Evolutionary conservation across 176 grass and related monocot genomes (phyloP).

Genomic region (Echinochloa phyllopogon): DNA sequence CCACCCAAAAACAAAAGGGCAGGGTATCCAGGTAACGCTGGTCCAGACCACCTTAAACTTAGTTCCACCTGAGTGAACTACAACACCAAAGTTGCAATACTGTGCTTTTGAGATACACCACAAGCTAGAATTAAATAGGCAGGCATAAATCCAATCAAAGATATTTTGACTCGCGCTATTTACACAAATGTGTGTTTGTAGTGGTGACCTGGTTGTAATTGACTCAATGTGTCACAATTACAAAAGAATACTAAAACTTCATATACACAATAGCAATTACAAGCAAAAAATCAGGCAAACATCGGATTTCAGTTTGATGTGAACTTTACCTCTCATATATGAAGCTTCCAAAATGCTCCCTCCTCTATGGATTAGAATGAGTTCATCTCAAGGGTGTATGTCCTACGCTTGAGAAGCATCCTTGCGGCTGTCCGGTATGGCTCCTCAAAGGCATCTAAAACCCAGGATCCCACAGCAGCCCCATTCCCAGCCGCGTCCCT

Average conservation of each 20-base stretch:
- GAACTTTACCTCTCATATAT: conserved; percentile 45
- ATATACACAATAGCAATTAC: background rate
- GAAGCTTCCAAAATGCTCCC: conserved; percentile 10
- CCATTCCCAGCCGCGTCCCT: conserved; percentile 33
- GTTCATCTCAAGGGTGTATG: conserved; percentile 92
- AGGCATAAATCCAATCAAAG: background rate
- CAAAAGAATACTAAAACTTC: conserved; percentile 1
- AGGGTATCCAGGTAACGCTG: background rate
- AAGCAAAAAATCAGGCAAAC: conserved; percentile 29
- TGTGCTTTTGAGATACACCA: background rate
- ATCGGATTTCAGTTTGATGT: background rate
- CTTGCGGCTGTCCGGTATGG: conserved; percentile 67
- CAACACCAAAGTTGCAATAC: background rate
- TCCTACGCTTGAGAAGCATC: conserved; percentile 78
- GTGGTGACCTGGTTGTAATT: background rate
- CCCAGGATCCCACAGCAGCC: conserved; percentile 52
- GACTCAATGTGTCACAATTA: background rate
- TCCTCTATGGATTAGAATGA: conserved; percentile 66
- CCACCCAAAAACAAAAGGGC: background rate
- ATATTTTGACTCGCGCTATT: background rate
- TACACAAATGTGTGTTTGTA: background rate
- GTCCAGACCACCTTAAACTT: background rate
- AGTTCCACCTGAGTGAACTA: background rate
- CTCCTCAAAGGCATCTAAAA: conserved; percentile 85
- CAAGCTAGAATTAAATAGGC: background rate